These are phyloP conservation scores for Centella asiatica DNA, from an alignment of 129 eudicot genomes.

Conservation along the genomic window DNA sequence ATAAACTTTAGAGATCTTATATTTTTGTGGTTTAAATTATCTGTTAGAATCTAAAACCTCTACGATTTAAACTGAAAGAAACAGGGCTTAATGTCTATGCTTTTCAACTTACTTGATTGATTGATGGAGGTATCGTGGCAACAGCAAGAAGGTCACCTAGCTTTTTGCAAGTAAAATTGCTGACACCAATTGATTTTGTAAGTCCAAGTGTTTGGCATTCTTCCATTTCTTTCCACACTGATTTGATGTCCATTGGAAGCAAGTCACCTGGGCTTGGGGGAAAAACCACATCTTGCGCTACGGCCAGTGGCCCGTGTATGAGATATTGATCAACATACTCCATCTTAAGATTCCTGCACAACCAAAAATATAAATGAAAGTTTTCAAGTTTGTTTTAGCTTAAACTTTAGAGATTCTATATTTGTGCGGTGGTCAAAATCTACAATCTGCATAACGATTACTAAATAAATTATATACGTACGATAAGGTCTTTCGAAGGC, in stretches of 20 bases:
- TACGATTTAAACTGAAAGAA: too few species aligned
- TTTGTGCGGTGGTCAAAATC: too few species aligned
- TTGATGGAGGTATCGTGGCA: constrained; percentile 14
- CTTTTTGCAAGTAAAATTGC: constrained; percentile 13
- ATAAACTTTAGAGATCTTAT: too few species aligned
- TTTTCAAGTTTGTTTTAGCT: neutral
- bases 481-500: constrained; percentile 5
- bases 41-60: too few species aligned
- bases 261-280: neutral
- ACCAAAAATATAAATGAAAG: neutral
- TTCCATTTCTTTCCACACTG: constrained; percentile 18
- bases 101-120: too few species aligned
- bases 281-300: neutral
- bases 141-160: neutral
- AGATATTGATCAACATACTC: constrained; percentile 12
- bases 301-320: constrained; percentile 14
- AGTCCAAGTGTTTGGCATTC: constrained; percentile 14
- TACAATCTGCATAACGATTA: too few species aligned
- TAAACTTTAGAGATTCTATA: too few species aligned
- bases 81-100: too few species aligned
- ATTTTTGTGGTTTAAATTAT: too few species aligned
- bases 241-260: constrained; percentile 9
- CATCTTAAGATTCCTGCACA: constrained; percentile 6
- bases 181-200: too few species aligned
- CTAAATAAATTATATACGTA: too few species aligned